A percentile compares a stretch with the other conserved stretches of the same genome.
These are phyloP conservation scores for Apophysomyces ossiformis DNA, from an alignment of 371 early-diverging fungal species.

Conservation along the genomic window DNA sequence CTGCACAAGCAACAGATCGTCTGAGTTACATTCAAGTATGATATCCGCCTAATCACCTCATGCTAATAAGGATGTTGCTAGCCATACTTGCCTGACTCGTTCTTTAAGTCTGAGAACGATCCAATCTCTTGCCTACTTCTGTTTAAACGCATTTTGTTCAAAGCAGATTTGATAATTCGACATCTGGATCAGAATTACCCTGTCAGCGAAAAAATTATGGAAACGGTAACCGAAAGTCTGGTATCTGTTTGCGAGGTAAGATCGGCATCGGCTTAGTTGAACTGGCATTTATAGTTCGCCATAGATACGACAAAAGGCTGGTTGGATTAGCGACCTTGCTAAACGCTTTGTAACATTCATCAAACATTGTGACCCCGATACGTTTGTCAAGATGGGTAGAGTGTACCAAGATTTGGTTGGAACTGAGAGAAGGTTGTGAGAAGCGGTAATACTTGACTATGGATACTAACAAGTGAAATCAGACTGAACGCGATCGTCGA, in stretches of 20 bases:
- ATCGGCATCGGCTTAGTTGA: not conserved
- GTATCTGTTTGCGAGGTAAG: conserved; percentile 60
- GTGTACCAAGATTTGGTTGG: conserved; percentile 74
- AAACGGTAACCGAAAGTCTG: conserved; percentile 54
- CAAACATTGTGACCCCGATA: conserved; percentile 67
- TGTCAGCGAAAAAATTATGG: conserved; percentile 61
- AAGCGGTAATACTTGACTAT: not conserved
- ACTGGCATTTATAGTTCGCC: not conserved
- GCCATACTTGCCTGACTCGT: conserved; percentile 86
- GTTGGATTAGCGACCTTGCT: conserved; percentile 69
- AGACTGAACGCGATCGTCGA: conserved; percentile 73
- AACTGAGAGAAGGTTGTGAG: conserved; percentile 59
- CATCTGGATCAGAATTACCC: conserved; percentile 77
- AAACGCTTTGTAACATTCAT: conserved; percentile 72
- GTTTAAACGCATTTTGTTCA: conserved; percentile 81
- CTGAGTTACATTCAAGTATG: conserved; percentile 62
- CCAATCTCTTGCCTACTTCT: conserved; percentile 77
- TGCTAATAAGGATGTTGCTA: conserved; percentile 26
- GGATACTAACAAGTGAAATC: not conserved
- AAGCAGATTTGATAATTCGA: conserved; percentile 75
- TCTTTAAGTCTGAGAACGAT: conserved; percentile 81
- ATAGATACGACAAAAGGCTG: conserved; percentile 68
- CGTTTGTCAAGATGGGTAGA: conserved; percentile 71
- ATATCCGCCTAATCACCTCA: no score
- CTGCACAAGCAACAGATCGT: conserved; percentile 80